phyloP scores from a whole-genome alignment of 345 rosid species.

The Gossypium ekmanianum region DNA sequence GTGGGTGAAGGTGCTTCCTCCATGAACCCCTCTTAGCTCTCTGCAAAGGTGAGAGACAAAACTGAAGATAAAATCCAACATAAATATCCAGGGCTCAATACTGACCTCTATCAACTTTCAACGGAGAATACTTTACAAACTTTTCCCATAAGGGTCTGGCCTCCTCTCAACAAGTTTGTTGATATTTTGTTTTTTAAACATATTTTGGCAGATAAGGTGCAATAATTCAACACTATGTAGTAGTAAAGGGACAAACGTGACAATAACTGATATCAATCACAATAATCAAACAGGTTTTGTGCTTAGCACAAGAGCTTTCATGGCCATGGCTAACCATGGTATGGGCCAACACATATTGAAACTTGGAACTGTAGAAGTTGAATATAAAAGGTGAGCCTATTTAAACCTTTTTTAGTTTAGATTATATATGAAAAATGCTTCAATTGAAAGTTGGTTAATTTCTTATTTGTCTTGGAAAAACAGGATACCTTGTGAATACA shows the following conservation, averaged over 20 bases:
- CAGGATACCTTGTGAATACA: conserved; percentile 86
- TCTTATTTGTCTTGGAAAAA: background rate
- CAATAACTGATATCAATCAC: conserved; percentile 62
- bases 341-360: conserved; percentile 43
- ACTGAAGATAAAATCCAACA: too few relatives aligned
- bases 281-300: conserved; percentile 68
- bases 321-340: conserved; percentile 69
- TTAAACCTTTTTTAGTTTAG: background rate
- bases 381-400: conserved; percentile 62
- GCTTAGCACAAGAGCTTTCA: conserved; percentile 75
- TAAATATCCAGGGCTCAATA: too few relatives aligned
- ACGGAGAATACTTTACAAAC: too few relatives aligned
- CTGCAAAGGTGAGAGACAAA: too few relatives aligned
- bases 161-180: background rate
- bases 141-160: too few relatives aligned
- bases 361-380: conserved; percentile 57
- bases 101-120: too few relatives aligned
- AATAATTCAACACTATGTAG: conserved; percentile 48
- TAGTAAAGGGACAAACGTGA: conserved; percentile 58
- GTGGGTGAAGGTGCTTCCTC: too few relatives aligned
- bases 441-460: background rate
- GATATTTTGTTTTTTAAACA: background rate
- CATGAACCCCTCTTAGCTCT: too few relatives aligned
- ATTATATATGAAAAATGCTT: background rate
- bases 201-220: conserved; percentile 63